phyloP scores from a whole-genome alignment of 208 protist species.

The Vickermania ingenoplastis region DNA sequence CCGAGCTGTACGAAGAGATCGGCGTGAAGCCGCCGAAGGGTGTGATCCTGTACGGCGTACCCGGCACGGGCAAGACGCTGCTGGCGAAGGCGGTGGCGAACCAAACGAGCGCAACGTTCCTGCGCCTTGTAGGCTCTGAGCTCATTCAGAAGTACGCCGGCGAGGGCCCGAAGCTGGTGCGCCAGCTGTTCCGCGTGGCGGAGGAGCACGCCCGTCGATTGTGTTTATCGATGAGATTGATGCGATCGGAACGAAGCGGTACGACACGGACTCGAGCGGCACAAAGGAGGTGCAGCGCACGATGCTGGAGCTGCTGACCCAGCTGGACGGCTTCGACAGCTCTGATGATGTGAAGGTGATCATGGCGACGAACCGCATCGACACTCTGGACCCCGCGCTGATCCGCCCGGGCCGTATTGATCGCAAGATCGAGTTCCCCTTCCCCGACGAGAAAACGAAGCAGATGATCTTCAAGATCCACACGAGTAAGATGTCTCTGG shows the following conservation, averaged over 20 bases:
- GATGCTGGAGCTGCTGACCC: conserved; percentile 99
- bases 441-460: conserved; percentile 99
- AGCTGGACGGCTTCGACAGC: conserved; percentile 99
- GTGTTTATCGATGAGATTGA: conserved; percentile 99
- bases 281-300: conserved; percentile 99
- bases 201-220: conserved; percentile 98
- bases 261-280: conserved; percentile 96
- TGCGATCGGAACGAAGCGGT: conserved; percentile 99
- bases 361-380: conserved; percentile 99
- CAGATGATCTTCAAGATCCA: conserved; percentile 99
- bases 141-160: conserved; percentile 99
- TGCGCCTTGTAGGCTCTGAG: conserved; percentile 99
- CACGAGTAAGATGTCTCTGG: conserved; percentile 98
- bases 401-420: conserved; percentile 99
- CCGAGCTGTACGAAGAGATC: conserved; percentile 99
- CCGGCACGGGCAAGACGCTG: conserved; percentile 98
- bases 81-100: conserved; percentile 99
- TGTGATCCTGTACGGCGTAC: conserved; percentile 99
- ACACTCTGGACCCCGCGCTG: conserved; percentile 99
- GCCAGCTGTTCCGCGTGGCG: conserved; percentile 99
- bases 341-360: conserved; percentile 99
- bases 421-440: conserved; percentile 99
- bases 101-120: conserved; percentile 98
- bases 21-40: conserved; percentile 99
- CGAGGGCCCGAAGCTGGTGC: conserved; percentile 99